phyloP scores from a whole-genome alignment of 148 eudicot genomes.

The Rhododendron molle region DNA sequence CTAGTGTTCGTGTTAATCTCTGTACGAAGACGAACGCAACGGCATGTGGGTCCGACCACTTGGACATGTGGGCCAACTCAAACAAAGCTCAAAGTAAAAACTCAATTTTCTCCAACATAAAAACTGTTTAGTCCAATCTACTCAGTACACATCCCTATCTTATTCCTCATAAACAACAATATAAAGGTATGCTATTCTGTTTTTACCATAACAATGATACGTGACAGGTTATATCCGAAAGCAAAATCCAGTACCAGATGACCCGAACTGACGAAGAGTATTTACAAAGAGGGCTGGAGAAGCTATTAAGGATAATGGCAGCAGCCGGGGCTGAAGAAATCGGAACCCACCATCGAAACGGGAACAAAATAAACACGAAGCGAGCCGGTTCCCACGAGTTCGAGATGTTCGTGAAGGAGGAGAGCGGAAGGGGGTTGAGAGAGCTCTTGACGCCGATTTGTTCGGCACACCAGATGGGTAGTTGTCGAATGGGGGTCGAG shows the following conservation, averaged over 20 bases:
- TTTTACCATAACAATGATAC: not conserved
- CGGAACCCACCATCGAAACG: conserved; percentile 56
- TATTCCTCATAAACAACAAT: too few species aligned
- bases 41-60: too few species aligned
- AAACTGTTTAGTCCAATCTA: too few species aligned
- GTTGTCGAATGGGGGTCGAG: conserved; percentile 64
- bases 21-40: too few species aligned
- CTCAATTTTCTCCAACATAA: too few species aligned
- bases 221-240: not conserved
- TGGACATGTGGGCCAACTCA: too few species aligned
- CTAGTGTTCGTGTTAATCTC: too few species aligned
- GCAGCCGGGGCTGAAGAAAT: conserved; percentile 83
- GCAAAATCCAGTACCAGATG: conserved; percentile 38
- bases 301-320: conserved; percentile 54
- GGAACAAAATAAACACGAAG: conserved; percentile 41
- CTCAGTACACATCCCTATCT: too few species aligned
- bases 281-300: conserved; percentile 44
- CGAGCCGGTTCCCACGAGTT: conserved; percentile 35
- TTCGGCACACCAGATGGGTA: conserved; percentile 88
- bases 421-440: conserved; percentile 37
- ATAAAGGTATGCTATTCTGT: not conserved
- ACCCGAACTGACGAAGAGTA: conserved; percentile 31
- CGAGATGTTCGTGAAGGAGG: conserved; percentile 58
- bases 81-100: too few species aligned
- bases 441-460: conserved; percentile 32